Percentiles rank a stretch among this genome's conserved stretches.
These are phyloP conservation scores for Leishmania lainsoni DNA, from an alignment of 208 protist species.

Conservation along the genomic window DNA sequence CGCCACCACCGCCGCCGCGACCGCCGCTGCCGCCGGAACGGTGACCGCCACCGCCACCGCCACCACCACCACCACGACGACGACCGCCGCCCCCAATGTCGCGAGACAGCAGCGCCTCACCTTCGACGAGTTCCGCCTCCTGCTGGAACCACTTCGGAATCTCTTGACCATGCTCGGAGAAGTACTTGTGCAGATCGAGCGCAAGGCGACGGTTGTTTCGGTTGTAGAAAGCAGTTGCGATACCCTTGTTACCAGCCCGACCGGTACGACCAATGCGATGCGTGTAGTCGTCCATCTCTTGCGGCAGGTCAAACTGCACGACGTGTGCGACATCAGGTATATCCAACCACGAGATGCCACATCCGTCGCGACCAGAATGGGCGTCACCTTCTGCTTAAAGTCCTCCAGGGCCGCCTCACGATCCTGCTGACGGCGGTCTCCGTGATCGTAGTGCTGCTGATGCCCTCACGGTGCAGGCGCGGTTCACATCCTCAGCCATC, in stretches of 20 bases:
- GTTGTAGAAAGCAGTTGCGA: constrained; percentile 95
- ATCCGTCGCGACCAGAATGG: constrained; percentile 98
- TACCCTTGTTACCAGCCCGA: constrained; percentile 96
- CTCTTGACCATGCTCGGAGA: constrained; percentile 87
- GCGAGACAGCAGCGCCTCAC: constrained; percentile 60
- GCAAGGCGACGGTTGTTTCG: constrained; percentile 63
- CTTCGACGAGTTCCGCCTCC: constrained; percentile 79
- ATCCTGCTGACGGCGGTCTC: constrained; percentile 91
- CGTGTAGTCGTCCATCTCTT: constrained; percentile 98
- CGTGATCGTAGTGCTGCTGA: constrained; percentile 95
- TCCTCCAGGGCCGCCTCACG: constrained; percentile 83
- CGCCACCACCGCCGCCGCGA: constrained; percentile 29
- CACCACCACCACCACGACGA: constrained; percentile 41
- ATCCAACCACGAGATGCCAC: constrained; percentile 98
- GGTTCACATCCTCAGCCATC: constrained; percentile 90
- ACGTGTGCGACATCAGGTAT: constrained; percentile 97
- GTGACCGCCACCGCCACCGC: constrained; percentile 22
- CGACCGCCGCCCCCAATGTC: constrained; percentile 38
- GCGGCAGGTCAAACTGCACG: constrained; percentile 97
- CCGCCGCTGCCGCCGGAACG: constrained; percentile 34
- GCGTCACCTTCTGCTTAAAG: constrained; percentile 88
- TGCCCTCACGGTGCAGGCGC: constrained; percentile 78
- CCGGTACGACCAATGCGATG: constrained; percentile 99
- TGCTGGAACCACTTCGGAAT: constrained; percentile 82
- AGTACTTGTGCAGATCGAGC: constrained; percentile 79